A percentile compares a stretch with the other conserved stretches of the same genome.
These are phyloP conservation scores for Aspergillus persii DNA, from an alignment of 2,329 filamentous ascomycete species.

Conservation along the genomic window DNA sequence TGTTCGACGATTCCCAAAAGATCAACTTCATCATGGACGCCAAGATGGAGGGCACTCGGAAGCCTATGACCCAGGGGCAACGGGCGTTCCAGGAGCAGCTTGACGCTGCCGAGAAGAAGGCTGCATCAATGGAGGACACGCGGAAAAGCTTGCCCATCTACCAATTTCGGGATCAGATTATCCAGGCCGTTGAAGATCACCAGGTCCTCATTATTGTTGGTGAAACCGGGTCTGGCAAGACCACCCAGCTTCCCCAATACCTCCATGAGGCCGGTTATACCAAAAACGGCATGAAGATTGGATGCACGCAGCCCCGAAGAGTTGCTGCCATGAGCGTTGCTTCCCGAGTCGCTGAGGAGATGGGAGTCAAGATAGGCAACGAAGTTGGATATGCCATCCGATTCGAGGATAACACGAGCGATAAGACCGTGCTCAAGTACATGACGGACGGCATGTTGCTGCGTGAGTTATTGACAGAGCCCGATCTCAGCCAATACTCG, in stretches of 20 bases:
- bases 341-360: slow-evolving; percentile 91
- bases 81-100: slow-evolving; percentile 75
- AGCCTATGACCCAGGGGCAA: slow-evolving; percentile 73
- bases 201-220: slow-evolving; percentile 91
- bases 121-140: slow-evolving; percentile 84
- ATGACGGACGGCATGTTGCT: slow-evolving; percentile 97
- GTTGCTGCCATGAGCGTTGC: slow-evolving; percentile 98
- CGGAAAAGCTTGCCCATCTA: slow-evolving; percentile 89
- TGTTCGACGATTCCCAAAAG: slow-evolving; percentile 85
- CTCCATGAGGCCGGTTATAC: slow-evolving; percentile 89
- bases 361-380: slow-evolving; percentile 82
- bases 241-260: slow-evolving; percentile 92
- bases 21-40: slow-evolving; percentile 81
- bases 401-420: slow-evolving; percentile 87
- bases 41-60: slow-evolving; percentile 68
- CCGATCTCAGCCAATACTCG: slow-evolving; percentile 76
- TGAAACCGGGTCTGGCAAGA: slow-evolving; percentile 94
- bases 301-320: slow-evolving; percentile 89
- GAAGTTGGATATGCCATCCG: slow-evolving; percentile 94
- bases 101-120: slow-evolving; percentile 83
- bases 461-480: slow-evolving; percentile 84
- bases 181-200: slow-evolving; percentile 80
- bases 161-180: slow-evolving; percentile 77
- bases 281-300: slow-evolving; percentile 78
- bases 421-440: slow-evolving; percentile 90